Evolutionary conservation across 2,329 filamentous ascomycete species (phyloP).

Genomic region (Lachnellula subtilissima): DNA sequence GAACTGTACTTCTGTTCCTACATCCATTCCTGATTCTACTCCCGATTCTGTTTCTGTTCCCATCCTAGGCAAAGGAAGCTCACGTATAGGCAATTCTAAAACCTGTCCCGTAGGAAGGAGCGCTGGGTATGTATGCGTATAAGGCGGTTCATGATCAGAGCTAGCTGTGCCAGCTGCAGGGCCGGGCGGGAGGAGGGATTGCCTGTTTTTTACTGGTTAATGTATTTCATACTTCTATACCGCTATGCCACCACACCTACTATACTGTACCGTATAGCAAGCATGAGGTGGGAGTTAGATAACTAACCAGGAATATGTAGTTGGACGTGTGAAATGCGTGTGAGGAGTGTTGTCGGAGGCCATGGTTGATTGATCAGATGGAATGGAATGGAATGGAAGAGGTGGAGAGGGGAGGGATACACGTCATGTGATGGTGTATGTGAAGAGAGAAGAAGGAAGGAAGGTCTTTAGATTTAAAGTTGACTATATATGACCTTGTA

Average conservation of each 20-base stretch:
- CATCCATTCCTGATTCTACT: not conserved
- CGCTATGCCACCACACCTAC: too few species aligned
- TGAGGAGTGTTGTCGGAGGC: not conserved
- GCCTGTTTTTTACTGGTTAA: not conserved
- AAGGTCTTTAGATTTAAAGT: not conserved
- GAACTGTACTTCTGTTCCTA: too few species aligned
- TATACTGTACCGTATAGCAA: too few species aligned
- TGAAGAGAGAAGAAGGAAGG: not conserved
- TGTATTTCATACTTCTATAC: too few species aligned
- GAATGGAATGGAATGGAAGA: not conserved
- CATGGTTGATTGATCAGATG: not conserved
- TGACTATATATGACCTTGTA: not conserved
- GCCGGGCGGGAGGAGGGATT: not conserved
- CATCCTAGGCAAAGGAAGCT: not conserved
- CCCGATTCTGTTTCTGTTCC: too few species aligned
- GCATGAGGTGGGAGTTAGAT: not conserved
- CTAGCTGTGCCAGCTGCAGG: not conserved
- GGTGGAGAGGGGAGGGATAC: too few species aligned
- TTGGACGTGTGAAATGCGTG: slow-evolving; percentile 23
- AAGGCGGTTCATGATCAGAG: not conserved
- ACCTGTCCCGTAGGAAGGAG: not conserved
- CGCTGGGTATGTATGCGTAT: not conserved
- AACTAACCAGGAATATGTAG: slow-evolving; percentile 22
- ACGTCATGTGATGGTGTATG: not conserved
- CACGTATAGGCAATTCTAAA: not conserved